Percentiles rank a stretch among this genome's conserved stretches.
phyloP scores from a whole-genome alignment of 177 flowering plant genomes.

The Vitis hybrid region DNA sequence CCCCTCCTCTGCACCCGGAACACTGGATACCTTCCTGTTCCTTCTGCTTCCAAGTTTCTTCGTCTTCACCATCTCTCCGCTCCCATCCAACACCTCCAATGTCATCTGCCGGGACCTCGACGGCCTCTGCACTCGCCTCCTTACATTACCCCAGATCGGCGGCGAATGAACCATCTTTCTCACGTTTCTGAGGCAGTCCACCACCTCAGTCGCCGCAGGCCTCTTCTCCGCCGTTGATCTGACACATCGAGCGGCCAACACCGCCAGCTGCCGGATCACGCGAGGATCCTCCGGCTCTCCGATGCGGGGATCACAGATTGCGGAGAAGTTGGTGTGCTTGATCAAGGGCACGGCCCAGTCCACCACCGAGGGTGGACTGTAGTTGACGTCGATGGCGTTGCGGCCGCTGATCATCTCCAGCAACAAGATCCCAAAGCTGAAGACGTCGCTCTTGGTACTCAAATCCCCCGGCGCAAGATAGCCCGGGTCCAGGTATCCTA shows the following conservation, averaged over 20 bases:
- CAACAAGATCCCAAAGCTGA: slow-evolving; percentile 67
- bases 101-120: slow-evolving; percentile 6
- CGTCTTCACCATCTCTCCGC: slow-evolving; percentile 26
- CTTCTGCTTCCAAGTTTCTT: slow-evolving; percentile 26
- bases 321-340: slow-evolving; percentile 27
- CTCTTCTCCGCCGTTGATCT: slow-evolving; percentile 46
- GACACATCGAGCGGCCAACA: slow-evolving; percentile 59
- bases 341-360: slow-evolving; percentile 78
- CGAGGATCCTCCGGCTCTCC: slow-evolving; percentile 27
- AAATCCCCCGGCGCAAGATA: slow-evolving; percentile 61
- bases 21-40: slow-evolving; percentile 49
- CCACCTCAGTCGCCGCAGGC: slow-evolving; percentile 62
- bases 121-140: slow-evolving; percentile 36
- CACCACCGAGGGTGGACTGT: slow-evolving; percentile 63
- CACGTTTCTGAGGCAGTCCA: slow-evolving; percentile 27
- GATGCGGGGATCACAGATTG: slow-evolving; percentile 41
- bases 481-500: slow-evolving; percentile 68
- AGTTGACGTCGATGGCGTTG: slow-evolving; percentile 56
- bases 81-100: slow-evolving; percentile 24
- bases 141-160: slow-evolving; percentile 29
- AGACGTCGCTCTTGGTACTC: slow-evolving; percentile 67
- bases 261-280: slow-evolving; percentile 35
- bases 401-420: slow-evolving; percentile 68
- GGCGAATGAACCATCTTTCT: slow-evolving; percentile 20
- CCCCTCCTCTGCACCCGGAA: slow-evolving; percentile 21